Conservation (phyloP, 257 asterid genomes). For the Solanum sitiens region DNA sequence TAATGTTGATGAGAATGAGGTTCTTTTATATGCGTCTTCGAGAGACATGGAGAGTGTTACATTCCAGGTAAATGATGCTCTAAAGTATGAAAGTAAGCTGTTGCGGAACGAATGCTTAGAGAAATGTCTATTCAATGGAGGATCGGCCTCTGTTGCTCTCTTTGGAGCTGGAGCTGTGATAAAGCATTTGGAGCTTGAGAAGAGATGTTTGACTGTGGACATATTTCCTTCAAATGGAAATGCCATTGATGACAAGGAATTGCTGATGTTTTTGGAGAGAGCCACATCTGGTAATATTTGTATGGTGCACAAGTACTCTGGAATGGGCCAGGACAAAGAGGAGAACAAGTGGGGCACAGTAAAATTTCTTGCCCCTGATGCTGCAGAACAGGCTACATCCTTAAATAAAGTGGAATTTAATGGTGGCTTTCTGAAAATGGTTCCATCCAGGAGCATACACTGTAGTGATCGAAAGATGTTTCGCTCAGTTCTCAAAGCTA, state of each 20-base stretch:
- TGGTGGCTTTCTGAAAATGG: conserved; percentile 50
- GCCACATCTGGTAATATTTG: conserved; percentile 45
- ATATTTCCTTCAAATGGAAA: conserved; percentile 35
- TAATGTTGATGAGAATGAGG: conserved; percentile 52
- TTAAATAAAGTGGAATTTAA: conserved; percentile 25
- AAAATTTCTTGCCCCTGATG: conserved; percentile 73
- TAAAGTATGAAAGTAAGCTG: conserved; percentile 54
- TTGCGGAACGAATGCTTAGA: conserved; percentile 69
- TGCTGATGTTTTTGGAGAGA: conserved; percentile 56
- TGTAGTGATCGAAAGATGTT: conserved; percentile 40
- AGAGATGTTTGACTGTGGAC: conserved; percentile 69
- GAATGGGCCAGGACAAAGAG: conserved; percentile 26
- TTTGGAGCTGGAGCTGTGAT: conserved; percentile 94
- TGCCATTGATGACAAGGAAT: conserved; percentile 52
- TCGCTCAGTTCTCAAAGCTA: conserved; percentile 55
- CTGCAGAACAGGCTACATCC: conserved; percentile 53
- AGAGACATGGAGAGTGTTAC: conserved; percentile 48
- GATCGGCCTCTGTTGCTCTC: conserved; percentile 58
- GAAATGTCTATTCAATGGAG: conserved; percentile 54
- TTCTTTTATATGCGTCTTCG: conserved; percentile 53
- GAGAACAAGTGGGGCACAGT: conserved; percentile 81
- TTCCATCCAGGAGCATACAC: conserved; percentile 35
- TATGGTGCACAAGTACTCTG: conserved; percentile 35
- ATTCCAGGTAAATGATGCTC: conserved; percentile 27
- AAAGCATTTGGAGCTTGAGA: conserved; percentile 81